phyloP scores from a whole-genome alignment of 1,284 basidiomycete genomes.

The Ganoderma lucidum region DNA sequence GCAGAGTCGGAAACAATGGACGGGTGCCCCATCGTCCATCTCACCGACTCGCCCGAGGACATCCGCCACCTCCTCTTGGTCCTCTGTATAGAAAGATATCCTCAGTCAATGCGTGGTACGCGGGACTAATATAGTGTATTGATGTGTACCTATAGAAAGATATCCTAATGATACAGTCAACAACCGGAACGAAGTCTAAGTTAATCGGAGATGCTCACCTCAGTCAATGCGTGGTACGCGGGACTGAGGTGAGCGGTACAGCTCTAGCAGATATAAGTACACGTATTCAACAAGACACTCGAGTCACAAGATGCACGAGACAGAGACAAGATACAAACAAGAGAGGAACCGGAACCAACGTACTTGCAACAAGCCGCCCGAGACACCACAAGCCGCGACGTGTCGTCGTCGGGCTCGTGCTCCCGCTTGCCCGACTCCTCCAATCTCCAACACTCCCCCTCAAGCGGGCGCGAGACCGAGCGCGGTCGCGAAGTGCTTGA shows the following conservation, averaged over 20 bases:
- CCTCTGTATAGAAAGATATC: not conserved
- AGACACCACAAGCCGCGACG: not conserved
- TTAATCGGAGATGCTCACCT: not conserved
- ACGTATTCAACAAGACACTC: not conserved
- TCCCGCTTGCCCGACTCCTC: too few species aligned
- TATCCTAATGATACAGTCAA: not conserved
- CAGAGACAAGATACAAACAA: not conserved
- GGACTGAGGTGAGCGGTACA: too few species aligned
- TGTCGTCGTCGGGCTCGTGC: too few species aligned
- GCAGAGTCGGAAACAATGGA: constrained; percentile 19
- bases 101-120: too few species aligned
- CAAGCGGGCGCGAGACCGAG: too few species aligned
- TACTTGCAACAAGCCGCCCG: not conserved
- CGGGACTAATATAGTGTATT: too few species aligned
- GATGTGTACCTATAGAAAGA: too few species aligned
- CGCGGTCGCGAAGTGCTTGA: too few species aligned
- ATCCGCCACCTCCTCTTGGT: constrained; percentile 26
- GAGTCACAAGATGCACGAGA: not conserved
- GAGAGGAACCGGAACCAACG: too few species aligned
- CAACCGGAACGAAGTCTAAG: not conserved
- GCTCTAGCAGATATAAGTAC: not conserved
- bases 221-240: too few species aligned
- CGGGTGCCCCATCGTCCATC: constrained; percentile 25
- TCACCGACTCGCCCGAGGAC: constrained; percentile 28
- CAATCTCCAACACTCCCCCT: not conserved